Evolutionary conservation across 2,329 filamentous ascomycete genomes (phyloP), one percentile per base, ranked within the genome.

Genomic region (Colletotrichum scovillei): DNA sequence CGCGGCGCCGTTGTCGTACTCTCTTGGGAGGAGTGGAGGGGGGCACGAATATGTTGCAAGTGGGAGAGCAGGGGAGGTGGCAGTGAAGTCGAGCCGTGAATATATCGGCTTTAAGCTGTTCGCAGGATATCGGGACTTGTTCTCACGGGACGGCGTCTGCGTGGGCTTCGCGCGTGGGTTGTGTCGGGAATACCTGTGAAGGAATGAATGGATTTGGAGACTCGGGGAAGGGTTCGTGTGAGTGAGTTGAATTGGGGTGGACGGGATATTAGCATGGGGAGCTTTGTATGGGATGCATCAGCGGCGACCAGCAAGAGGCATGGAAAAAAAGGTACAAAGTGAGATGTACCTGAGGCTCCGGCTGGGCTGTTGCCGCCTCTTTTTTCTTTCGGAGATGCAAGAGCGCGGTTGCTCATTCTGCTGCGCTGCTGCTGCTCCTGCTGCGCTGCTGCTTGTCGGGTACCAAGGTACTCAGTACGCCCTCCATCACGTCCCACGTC

Each of bases 241-340:
- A 65, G 49, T 73, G 38, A 42, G 38, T 49, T 73, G 70, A 65
- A 65, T 73, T 66, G 62, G 71, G 67, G 56, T 69, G 59, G 69
- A 66, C 57, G 60, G 71, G 67, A 66, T 56, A 49, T 49, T 49
- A 35, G n/a, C 53, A 69, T 64, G 63, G 49, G 49, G 68, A 71
- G 68, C 68, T 67, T 67, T 67, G 63, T 70, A 67, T 67, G 63
- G 55, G 42, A 67, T 19, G 63, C 55, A 49, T 42, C 62, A 49
- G 49, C 62, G 49, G 35, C 62, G 22, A 38, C 30, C 30, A 19
- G 24, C 16, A 30, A 49, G 16, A 42, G 14, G 22, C 58, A 58
- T 11, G 35, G 14, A 16, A 28, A 30, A 49, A 70, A 52, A 57
- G 60, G 62, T 71, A 73, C 71, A 24, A 26, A 55, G 24, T 55